Conservation (phyloP, 2,329 filamentous ascomycete species). For the Paecilomyces fulvus region DNA sequence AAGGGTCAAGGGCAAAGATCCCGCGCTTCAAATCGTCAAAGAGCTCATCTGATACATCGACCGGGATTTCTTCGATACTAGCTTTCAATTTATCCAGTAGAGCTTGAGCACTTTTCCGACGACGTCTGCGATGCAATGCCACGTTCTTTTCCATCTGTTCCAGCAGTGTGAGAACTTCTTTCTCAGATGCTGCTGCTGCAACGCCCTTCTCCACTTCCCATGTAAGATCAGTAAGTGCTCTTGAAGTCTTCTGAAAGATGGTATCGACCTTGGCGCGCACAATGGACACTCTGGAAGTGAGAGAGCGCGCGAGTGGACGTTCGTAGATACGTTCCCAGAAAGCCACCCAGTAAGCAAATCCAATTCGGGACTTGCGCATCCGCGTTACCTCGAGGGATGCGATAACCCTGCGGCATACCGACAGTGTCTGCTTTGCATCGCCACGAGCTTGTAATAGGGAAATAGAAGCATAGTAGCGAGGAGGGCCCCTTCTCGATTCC, state of each 20-base stretch:
- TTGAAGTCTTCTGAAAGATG: slow-evolving; percentile 17
- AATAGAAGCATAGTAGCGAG: background rate
- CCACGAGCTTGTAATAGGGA: slow-evolving; percentile 12
- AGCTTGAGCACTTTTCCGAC: slow-evolving; percentile 14
- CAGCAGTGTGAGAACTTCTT: slow-evolving; percentile 14
- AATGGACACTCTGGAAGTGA: slow-evolving; percentile 9
- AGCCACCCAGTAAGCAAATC: slow-evolving; percentile 17
- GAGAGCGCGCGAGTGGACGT: slow-evolving; percentile 9
- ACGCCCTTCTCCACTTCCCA: slow-evolving; percentile 12
- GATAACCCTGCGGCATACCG: slow-evolving; percentile 18
- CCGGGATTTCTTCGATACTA: slow-evolving; percentile 19
- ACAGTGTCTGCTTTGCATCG: slow-evolving; percentile 16
- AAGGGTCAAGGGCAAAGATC: slow-evolving; percentile 20
- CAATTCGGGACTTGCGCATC: slow-evolving; percentile 20
- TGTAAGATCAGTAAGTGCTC: slow-evolving; percentile 17
- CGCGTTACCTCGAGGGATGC: slow-evolving; percentile 20
- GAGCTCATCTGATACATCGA: slow-evolving; percentile 18
- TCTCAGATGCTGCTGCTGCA: slow-evolving; percentile 9
- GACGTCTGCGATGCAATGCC: slow-evolving; percentile 9
- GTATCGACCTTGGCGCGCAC: slow-evolving; percentile 14
- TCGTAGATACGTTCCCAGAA: slow-evolving; percentile 23
- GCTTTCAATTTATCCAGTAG: slow-evolving; percentile 16
- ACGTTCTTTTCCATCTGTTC: slow-evolving; percentile 19
- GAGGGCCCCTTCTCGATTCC: background rate
- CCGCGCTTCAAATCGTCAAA: slow-evolving; percentile 24